Evolutionary conservation across 2,329 filamentous ascomycete genomes (phyloP), one percentile per base, ranked within the genome.

Genomic region (Ceratocystis alfenasii): DNA sequence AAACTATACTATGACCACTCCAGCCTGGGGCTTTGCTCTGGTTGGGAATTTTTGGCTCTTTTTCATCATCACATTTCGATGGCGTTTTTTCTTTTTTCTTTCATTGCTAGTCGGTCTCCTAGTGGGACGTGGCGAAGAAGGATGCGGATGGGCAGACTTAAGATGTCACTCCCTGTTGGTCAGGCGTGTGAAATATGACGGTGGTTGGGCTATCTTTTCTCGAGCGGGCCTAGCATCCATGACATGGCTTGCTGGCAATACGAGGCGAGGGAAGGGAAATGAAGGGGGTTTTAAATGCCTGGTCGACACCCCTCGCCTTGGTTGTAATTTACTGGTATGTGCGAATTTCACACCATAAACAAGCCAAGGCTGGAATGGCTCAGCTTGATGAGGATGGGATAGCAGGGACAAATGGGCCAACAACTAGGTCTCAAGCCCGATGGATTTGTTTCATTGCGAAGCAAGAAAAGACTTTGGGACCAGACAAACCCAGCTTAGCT

Each of bases 1-100:
- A 88, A 89, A 88, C 86, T 89, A 88, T 83, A 81, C 73, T 80
- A 78, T 84, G 85, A 88, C 86, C 78, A 79, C 86, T 88, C 78
- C 78, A 80, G 76, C 59, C 60, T 78, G 81, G 82, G 84, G 81
- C 82, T 81, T 82, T 65, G 80, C 80, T 79, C 84, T 80, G 83
- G 79, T 79, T 72, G 85, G 85, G 76, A 88, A 88, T 88, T 86
- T 88, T 89, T 88, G 86, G 76, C 83, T 77, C 72, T 68, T 69
- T 69, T 70, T 68, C 48, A 59, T 71, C 71, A 71, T 69, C 69
- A 65, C 64, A 69, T 67, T 66, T 66, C 46, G 55, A 68, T 68
- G 63, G 69, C 69, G 36, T 41, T 41, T 41, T 41, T 70, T 69
- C 69, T 69, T 69, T 67, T 72, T 70, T 77, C 75, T 77, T 78